Conservation (phyloP, 371 early-diverging fungal genomes). For the Rhizopus stolonifer region DNA sequence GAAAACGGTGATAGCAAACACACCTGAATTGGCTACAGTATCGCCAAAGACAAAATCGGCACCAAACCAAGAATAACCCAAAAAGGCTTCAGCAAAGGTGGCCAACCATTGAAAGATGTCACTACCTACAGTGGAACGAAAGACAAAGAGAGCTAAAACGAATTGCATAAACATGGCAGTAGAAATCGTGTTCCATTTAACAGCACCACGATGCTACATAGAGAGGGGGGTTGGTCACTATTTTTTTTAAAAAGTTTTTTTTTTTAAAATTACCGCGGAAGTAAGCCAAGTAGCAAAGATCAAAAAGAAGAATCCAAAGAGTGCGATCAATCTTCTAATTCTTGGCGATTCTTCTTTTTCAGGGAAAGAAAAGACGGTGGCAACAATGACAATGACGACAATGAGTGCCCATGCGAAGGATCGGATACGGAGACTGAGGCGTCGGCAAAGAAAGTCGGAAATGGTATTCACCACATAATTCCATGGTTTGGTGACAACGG, state of each 20-base stretch:
- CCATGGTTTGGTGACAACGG: constrained; percentile 26
- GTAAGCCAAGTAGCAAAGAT: background rate
- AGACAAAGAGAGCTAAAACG: constrained; percentile 73
- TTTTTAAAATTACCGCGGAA: background rate
- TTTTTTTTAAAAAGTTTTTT: too few species aligned
- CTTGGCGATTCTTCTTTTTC: constrained; percentile 54
- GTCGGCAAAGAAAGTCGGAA: background rate
- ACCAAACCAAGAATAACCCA: constrained; percentile 63
- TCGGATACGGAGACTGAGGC: constrained; percentile 7
- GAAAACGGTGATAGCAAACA: constrained; percentile 69
- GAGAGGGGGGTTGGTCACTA: too few species aligned
- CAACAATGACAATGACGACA: constrained; percentile 44
- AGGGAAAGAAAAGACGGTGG: constrained; percentile 54
- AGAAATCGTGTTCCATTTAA: constrained; percentile 74
- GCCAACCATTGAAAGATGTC: constrained; percentile 73
- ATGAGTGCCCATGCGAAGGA: constrained; percentile 24
- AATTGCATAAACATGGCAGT: constrained; percentile 75
- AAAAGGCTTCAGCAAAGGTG: constrained; percentile 54
- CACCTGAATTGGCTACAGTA: constrained; percentile 20
- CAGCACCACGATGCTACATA: constrained; percentile 54
- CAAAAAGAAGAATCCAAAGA: background rate
- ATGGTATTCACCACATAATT: background rate
- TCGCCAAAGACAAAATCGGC: constrained; percentile 70
- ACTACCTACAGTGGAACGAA: constrained; percentile 68
- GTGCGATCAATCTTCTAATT: constrained; percentile 47